Evolutionary conservation across 1,284 basidiomycete genomes (phyloP).

Genomic region (Melampsora larici-populina): DNA sequence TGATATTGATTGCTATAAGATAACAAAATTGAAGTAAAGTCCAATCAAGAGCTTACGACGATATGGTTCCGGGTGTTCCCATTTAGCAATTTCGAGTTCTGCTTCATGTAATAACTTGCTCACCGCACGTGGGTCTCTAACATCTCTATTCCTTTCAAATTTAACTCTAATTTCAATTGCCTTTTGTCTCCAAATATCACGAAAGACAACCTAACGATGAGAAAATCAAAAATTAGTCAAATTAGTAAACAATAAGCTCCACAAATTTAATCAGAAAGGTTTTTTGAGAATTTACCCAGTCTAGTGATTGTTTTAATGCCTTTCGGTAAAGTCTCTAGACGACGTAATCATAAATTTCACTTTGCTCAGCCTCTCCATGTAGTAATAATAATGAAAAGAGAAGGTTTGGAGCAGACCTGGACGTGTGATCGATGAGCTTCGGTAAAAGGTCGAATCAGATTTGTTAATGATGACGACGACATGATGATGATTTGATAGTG

Average conservation of each 20-base stretch:
- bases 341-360: background rate
- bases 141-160: slow-evolving; percentile 52
- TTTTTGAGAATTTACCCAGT: slow-evolving; percentile 51
- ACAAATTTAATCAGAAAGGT: too few species aligned
- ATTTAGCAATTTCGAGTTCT: slow-evolving; percentile 48
- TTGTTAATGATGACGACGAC: slow-evolving; percentile 7
- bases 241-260: too few species aligned
- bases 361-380: background rate
- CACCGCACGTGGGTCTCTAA: slow-evolving; percentile 51
- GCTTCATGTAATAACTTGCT: slow-evolving; percentile 49
- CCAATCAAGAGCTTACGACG: slow-evolving; percentile 46
- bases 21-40: background rate
- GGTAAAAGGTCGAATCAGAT: slow-evolving; percentile 32
- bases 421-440: slow-evolving; percentile 51
- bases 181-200: slow-evolving; percentile 45
- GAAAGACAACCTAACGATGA: background rate
- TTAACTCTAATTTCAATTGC: slow-evolving; percentile 52
- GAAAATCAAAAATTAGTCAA: background rate
- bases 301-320: slow-evolving; percentile 51
- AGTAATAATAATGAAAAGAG: too few species aligned
- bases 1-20: background rate
- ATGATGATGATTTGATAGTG: slow-evolving; percentile 8
- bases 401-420: slow-evolving; percentile 45
- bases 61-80: slow-evolving; percentile 52
- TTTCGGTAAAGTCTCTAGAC: slow-evolving; percentile 51